Conservation (phyloP, 2,329 filamentous ascomycete species). For the Neonectria neomacrospora region DNA sequence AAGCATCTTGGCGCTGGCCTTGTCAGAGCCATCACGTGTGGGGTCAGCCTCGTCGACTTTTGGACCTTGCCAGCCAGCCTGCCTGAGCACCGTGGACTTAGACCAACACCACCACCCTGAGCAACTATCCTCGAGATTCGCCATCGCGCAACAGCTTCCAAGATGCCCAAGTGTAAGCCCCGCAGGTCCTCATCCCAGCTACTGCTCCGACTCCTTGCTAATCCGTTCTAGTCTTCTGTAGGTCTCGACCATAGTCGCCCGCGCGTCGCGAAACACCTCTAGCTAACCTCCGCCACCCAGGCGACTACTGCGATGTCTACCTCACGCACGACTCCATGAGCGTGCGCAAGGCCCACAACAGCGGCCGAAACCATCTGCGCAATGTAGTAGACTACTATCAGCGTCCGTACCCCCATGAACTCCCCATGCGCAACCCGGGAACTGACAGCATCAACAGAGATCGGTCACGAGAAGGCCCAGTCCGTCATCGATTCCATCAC, state of each 20-base stretch:
- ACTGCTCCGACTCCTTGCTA: conserved; percentile 49
- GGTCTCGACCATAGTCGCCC: conserved; percentile 25
- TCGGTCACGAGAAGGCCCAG: conserved; percentile 98
- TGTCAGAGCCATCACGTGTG: conserved; percentile 45
- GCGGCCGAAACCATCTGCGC: conserved; percentile 92
- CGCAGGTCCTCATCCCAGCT: conserved; percentile 21
- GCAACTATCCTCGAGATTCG: conserved; percentile 23
- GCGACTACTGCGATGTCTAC: conserved; percentile 99
- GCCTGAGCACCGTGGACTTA: conserved; percentile 13
- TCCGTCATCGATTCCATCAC: conserved; percentile 99
- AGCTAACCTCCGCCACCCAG: conserved; percentile 50
- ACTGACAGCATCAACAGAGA: conserved; percentile 67
- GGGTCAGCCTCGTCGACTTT: conserved; percentile 46
- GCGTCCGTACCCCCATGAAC: conserved; percentile 63
- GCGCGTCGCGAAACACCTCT: conserved; percentile 25
- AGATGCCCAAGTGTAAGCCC: conserved; percentile 88
- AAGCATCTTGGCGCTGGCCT: conserved; percentile 36
- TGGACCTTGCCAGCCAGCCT: conserved; percentile 33
- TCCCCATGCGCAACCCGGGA: conserved; percentile 10
- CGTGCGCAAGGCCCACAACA: conserved; percentile 98
- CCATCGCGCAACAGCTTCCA: conserved; percentile 50
- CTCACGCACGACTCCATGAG: conserved; percentile 99
- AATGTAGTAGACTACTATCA: conserved; percentile 99
- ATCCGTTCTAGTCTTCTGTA: conserved; percentile 41
- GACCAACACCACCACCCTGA: conserved; percentile 24